Evolutionary conservation across 1,284 basidiomycete genomes (phyloP).

Genomic region (Moesziomyces globuligerus): DNA sequence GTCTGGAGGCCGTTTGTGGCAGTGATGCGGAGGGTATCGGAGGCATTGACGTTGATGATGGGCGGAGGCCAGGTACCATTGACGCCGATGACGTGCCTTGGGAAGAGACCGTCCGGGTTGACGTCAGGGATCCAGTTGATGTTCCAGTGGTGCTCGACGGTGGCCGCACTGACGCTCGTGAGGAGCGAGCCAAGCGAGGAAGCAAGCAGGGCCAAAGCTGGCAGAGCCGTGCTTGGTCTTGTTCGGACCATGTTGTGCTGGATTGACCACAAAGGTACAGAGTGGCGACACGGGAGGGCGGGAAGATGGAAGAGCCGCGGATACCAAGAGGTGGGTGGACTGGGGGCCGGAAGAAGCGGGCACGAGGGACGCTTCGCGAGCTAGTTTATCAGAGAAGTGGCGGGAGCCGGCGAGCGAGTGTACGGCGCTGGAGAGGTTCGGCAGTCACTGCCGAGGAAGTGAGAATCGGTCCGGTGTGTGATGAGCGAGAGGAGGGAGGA

Average conservation of each 20-base stretch:
- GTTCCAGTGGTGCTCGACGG: constrained; percentile 73
- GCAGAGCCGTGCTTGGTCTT: constrained; percentile 6
- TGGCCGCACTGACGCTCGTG: constrained; percentile 38
- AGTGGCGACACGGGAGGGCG: not conserved
- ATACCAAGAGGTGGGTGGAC: not conserved
- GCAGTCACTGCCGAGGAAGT: too few species aligned
- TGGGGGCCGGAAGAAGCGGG: not conserved
- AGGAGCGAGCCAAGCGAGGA: constrained; percentile 21
- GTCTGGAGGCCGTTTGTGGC: constrained; percentile 60
- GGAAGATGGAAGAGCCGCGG: not conserved
- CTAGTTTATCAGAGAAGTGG: constrained; percentile 9
- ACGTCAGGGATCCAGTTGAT: constrained; percentile 70
- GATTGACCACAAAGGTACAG: not conserved
- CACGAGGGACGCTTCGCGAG: not conserved
- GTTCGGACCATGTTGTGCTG: constrained; percentile 16
- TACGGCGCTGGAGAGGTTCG: too few species aligned
- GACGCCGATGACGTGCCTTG: constrained; percentile 56
- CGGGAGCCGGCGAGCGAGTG: too few species aligned
- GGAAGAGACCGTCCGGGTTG: constrained; percentile 62
- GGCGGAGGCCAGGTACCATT: constrained; percentile 61
- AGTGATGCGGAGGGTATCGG: constrained; percentile 58
- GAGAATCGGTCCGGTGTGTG: not conserved
- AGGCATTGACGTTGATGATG: constrained; percentile 60
- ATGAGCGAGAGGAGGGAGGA: not conserved
- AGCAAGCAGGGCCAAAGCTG: constrained; percentile 27